Percentiles rank a stretch among this genome's conserved stretches.
phyloP scores from a whole-genome alignment of 495 filamentous ascomycete species.

The Penicillium samsonianum region DNA sequence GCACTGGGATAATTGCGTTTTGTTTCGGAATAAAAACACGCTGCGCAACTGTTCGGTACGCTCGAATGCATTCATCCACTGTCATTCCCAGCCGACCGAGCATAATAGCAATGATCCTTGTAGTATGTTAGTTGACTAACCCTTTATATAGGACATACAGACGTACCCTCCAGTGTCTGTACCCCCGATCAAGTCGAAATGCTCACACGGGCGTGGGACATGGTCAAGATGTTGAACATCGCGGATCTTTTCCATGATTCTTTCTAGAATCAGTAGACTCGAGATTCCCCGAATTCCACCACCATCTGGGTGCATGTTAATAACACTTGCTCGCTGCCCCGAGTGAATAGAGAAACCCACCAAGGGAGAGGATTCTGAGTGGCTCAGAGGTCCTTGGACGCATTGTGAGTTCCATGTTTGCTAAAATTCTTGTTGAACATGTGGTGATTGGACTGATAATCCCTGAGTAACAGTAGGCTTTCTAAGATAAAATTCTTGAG shows the following conservation, averaged over 20 bases:
- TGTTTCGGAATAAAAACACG: conserved; percentile 18
- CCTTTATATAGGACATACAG: background rate
- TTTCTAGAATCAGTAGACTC: conserved; percentile 24
- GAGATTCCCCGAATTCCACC: conserved; percentile 31
- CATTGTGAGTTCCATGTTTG: background rate
- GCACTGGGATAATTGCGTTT: background rate
- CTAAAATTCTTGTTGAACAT: too few species aligned
- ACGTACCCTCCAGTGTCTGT: conserved; percentile 23
- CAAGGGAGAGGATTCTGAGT: conserved; percentile 4
- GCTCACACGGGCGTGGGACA: conserved; percentile 23
- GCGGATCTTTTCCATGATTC: conserved; percentile 25
- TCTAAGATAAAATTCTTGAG: too few species aligned
- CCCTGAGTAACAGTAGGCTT: too few species aligned
- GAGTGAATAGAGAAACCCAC: background rate
- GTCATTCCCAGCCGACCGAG: conserved; percentile 55
- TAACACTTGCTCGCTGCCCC: too few species aligned
- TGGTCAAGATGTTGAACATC: conserved; percentile 6
- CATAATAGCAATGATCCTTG: conserved; percentile 55
- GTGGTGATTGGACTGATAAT: too few species aligned
- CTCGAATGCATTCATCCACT: conserved; percentile 50
- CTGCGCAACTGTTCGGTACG: conserved; percentile 46
- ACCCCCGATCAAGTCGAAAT: conserved; percentile 32
- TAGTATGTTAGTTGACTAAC: background rate
- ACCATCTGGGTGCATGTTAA: conserved; percentile 17
- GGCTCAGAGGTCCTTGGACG: background rate